Percentiles rank a stretch among this genome's conserved stretches.
phyloP scores from a whole-genome alignment of 257 asterid genomes.

The Solanum peruvianum region DNA sequence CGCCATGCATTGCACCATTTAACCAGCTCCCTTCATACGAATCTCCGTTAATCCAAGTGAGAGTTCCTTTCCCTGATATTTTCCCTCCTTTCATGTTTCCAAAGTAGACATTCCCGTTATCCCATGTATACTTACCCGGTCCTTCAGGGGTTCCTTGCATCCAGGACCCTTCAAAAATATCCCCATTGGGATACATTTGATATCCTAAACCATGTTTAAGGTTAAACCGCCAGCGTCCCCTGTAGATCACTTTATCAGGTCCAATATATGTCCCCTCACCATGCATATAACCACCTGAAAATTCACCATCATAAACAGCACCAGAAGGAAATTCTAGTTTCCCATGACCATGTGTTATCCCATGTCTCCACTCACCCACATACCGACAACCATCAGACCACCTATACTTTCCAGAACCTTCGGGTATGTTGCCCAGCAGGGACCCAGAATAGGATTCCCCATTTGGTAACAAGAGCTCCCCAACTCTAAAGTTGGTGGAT shows the following conservation, averaged over 20 bases:
- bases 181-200: slow-evolving; percentile 71
- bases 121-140: slow-evolving; percentile 89
- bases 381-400: slow-evolving; percentile 92
- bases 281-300: slow-evolving; percentile 76
- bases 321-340: slow-evolving; percentile 72
- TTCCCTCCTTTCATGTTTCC: slow-evolving; percentile 83
- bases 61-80: slow-evolving; percentile 92
- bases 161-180: slow-evolving; percentile 89
- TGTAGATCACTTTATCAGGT: slow-evolving; percentile 36
- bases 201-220: slow-evolving; percentile 91
- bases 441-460: slow-evolving; percentile 65
- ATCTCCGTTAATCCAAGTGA: slow-evolving; percentile 82
- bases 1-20: slow-evolving; percentile 77
- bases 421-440: slow-evolving; percentile 56
- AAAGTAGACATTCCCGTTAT: slow-evolving; percentile 68
- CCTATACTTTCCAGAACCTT: slow-evolving; percentile 58
- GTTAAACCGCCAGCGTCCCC: slow-evolving; percentile 77
- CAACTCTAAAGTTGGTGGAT: slow-evolving; percentile 29
- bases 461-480: slow-evolving; percentile 35
- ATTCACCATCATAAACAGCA: slow-evolving; percentile 80
- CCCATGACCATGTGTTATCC: slow-evolving; percentile 87
- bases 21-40: slow-evolving; percentile 82
- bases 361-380: slow-evolving; percentile 89
- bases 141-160: slow-evolving; percentile 90
- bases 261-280: slow-evolving; percentile 64